Evolutionary conservation across 257 asterid species (phyloP).

Genomic region (Solanum ossicruentum): DNA sequence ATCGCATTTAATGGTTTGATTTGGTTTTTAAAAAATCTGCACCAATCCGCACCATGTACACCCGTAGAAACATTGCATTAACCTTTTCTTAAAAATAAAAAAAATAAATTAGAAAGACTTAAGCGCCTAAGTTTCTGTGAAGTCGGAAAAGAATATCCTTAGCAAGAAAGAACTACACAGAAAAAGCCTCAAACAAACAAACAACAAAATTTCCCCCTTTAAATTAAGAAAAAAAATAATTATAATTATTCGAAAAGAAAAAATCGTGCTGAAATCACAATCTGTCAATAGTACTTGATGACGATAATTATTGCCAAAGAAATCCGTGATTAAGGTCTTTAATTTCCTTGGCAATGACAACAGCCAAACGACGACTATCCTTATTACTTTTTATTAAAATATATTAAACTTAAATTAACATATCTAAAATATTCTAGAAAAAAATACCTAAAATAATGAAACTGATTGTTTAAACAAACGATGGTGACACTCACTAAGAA

Average conservation of each 20-base stretch:
- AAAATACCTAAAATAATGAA: neutral
- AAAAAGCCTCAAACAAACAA: constrained; percentile 9
- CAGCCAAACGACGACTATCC: constrained; percentile 15
- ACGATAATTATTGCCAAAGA: constrained; percentile 2
- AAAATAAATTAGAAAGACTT: neutral
- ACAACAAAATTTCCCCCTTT: neutral
- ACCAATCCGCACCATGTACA: too few species aligned
- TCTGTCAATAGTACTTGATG: constrained; percentile 1
- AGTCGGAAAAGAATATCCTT: constrained; percentile 10
- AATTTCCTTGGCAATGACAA: constrained; percentile 7
- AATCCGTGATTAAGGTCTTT: neutral
- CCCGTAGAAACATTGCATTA: too few species aligned
- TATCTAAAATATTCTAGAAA: neutral
- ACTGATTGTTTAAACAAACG: constrained; percentile 6
- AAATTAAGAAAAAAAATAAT: neutral
- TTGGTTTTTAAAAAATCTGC: too few species aligned
- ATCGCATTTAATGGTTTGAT: too few species aligned
- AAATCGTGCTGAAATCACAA: neutral
- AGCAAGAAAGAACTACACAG: constrained; percentile 10
- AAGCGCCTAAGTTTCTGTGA: constrained; percentile 6
- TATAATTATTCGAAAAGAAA: neutral
- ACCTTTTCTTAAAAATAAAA: neutral
- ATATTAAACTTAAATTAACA: neutral
- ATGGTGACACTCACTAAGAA: constrained; percentile 30
- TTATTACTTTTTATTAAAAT: neutral